Percentiles rank a stretch among this genome's conserved stretches.
Evolutionary conservation across 2,329 filamentous ascomycete genomes (phyloP).

Genomic region (Emergomyces orientalis): DNA sequence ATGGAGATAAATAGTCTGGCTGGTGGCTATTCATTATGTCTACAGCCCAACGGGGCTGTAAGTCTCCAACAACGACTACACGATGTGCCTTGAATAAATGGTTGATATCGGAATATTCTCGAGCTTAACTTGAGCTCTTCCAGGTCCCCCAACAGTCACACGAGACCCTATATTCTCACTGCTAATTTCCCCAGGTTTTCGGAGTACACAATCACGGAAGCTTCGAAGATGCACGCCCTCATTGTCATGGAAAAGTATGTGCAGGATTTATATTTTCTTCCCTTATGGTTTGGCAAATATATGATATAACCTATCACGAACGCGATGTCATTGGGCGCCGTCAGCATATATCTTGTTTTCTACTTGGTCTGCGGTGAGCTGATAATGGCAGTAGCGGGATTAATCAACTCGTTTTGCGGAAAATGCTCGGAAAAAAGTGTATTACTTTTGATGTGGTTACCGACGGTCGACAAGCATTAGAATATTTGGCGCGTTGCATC

Average conservation of each 20-base stretch:
- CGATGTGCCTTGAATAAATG: background rate
- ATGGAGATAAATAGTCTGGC: background rate
- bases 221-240: background rate
- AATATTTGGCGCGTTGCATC: background rate
- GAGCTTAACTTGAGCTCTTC: background rate
- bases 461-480: background rate
- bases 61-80: background rate
- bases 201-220: background rate
- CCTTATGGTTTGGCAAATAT: background rate
- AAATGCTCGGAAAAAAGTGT: background rate
- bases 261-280: background rate
- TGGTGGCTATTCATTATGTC: background rate
- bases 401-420: background rate
- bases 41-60: background rate
- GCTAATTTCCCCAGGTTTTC: background rate
- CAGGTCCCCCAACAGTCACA: background rate
- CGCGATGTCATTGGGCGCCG: background rate
- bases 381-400: background rate
- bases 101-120: background rate
- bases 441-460: background rate
- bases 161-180: background rate
- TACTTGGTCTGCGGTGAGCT: background rate
- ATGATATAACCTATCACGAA: background rate
- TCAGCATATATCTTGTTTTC: too few species aligned
- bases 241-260: slow-evolving; percentile 1